Evolutionary conservation across 768 basidiomycete genomes (phyloP).

Genomic region (Lentinula raphanica): DNA sequence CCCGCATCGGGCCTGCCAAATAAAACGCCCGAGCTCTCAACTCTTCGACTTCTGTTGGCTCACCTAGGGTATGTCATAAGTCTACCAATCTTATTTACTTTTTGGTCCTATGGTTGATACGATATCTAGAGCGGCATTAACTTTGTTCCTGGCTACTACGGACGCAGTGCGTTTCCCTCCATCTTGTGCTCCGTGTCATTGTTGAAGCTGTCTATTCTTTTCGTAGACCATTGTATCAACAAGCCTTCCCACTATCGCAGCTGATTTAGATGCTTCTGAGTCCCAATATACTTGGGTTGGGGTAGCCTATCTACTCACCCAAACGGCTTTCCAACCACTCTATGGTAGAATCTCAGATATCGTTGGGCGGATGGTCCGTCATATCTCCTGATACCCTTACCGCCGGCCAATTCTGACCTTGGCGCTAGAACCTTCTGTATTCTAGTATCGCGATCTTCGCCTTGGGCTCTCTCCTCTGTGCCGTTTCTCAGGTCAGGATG

Average conservation of each 20-base stretch:
- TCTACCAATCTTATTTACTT: constrained; percentile 5
- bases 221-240: constrained; percentile 71
- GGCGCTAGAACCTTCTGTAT: constrained; percentile 57
- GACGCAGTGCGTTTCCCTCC: constrained; percentile 56
- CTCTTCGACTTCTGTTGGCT: constrained; percentile 50
- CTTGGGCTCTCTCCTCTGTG: constrained; percentile 76
- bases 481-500: constrained; percentile 57
- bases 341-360: constrained; percentile 80
- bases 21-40: constrained; percentile 34
- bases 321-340: constrained; percentile 80
- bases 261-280: constrained; percentile 60
- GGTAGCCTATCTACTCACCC: constrained; percentile 79
- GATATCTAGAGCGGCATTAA: constrained; percentile 59
- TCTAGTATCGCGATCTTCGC: constrained; percentile 71
- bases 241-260: constrained; percentile 73
- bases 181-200: too few relatives aligned
- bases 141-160: constrained; percentile 82
- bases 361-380: constrained; percentile 65
- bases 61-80: constrained; percentile 59
- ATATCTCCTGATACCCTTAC: not conserved
- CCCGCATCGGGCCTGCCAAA: not conserved
- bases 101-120: constrained; percentile 5
- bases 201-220: too few relatives aligned
- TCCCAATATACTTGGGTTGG: constrained; percentile 84
- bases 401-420: not conserved